These are phyloP conservation scores for Lophiotrema nucula DNA, from an alignment of 495 filamentous ascomycete genomes.

Conservation along the genomic window DNA sequence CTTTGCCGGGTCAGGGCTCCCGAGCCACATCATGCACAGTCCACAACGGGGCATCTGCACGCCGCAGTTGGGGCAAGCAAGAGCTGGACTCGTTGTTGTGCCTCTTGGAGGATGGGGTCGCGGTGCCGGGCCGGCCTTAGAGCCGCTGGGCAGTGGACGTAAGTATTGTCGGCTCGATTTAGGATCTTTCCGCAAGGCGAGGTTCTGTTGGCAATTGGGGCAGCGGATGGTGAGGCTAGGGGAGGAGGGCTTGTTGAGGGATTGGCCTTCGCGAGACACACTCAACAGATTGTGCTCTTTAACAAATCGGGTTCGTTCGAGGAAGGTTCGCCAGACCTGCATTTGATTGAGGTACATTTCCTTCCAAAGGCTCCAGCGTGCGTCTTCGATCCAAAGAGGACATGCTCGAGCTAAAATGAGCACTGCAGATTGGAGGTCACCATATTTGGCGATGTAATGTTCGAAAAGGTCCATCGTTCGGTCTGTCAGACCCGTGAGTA, in stretches of 20 bases:
- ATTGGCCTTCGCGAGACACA: constrained; percentile 28
- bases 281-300: constrained; percentile 39
- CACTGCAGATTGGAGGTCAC: constrained; percentile 86
- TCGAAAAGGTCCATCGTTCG: constrained; percentile 78
- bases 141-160: constrained; percentile 7
- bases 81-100: constrained; percentile 40
- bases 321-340: constrained; percentile 68
- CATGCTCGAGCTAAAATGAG: constrained; percentile 77
- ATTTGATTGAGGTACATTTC: constrained; percentile 78
- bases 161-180: constrained; percentile 25
- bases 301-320: constrained; percentile 60
- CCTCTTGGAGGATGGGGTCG: constrained; percentile 44
- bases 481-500: constrained; percentile 82
- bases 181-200: constrained; percentile 23
- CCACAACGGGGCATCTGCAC: constrained; percentile 86
- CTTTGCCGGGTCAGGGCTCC: constrained; percentile 68
- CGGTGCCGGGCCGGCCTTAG: constrained; percentile 1
- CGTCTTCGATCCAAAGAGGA: constrained; percentile 77
- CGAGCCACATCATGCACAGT: constrained; percentile 82
- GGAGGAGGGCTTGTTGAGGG: constrained; percentile 29
- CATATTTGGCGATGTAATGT: constrained; percentile 81
- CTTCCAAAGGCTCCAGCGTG: constrained; percentile 75
- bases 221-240: constrained; percentile 30
- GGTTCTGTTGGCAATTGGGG: constrained; percentile 32
- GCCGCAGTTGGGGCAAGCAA: constrained; percentile 80